Conservation (phyloP, 148 eudicot species). For the Amaranthus hypochondriacus region DNA sequence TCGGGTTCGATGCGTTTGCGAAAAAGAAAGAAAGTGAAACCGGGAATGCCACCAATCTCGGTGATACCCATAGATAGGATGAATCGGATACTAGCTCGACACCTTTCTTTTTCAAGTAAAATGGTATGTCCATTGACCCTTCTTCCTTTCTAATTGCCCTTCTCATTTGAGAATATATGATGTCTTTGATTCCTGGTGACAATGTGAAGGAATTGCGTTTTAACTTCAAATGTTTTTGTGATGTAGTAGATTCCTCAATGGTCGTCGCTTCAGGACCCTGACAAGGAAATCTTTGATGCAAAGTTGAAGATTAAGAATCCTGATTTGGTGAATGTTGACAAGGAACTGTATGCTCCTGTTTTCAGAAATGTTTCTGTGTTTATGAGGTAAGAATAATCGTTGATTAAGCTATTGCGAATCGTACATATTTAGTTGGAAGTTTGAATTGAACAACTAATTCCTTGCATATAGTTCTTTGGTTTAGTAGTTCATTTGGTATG, state of each 20-base stretch:
- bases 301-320: constrained; percentile 56
- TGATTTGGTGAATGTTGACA: constrained; percentile 34
- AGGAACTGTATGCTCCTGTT: constrained; percentile 63
- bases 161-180: not conserved
- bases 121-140: constrained; percentile 47
- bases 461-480: not conserved
- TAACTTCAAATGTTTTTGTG: constrained; percentile 16
- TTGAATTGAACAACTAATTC: not conserved
- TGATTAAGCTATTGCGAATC: not conserved
- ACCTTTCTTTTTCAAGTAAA: constrained; percentile 58
- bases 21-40: constrained; percentile 43
- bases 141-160: not conserved
- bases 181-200: not conserved
- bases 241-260: constrained; percentile 66
- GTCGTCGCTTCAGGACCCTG: constrained; percentile 62
- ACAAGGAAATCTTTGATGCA: constrained; percentile 67
- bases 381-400: constrained; percentile 48
- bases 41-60: constrained; percentile 71
- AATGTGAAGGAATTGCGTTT: not conserved
- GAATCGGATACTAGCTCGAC: constrained; percentile 59
- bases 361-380: constrained; percentile 73
- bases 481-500: not conserved
- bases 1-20: constrained; percentile 14
- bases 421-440: not conserved
- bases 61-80: constrained; percentile 46